Base-by-base conservation (phyloP, 768 basidiomycete genomes). In the Hemileccinum rubropunctum region DNA sequence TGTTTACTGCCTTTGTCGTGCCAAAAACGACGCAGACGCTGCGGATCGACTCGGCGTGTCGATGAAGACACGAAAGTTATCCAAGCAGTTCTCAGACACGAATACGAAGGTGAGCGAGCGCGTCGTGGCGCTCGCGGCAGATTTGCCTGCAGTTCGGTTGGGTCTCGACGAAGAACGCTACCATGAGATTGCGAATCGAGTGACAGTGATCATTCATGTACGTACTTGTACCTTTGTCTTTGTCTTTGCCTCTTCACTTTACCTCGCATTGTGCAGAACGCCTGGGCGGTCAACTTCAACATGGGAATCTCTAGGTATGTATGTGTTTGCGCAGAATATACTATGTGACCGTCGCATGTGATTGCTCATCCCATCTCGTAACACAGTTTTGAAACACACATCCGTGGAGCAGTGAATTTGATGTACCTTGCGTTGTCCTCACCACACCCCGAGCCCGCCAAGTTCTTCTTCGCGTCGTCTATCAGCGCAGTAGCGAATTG, bases 281-380 rank as follows among this genome's bases (percentile, higher is more conserved):
- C 78, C 9, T 81, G 80, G 80, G 73, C 76, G 1, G 80, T 82
- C 48, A 81, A 82, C 60, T 81, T 82, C 53, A 73, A 70, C 44
- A 63, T 80, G 34, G 65, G 64, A 9, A 63, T 65, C 18, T 56
- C 60, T 6, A 65, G 65, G 63, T 51, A 42, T 7, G 52, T 45
- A 38, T 17, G 21, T 27, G 3, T 23, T 23, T 23, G 23, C 23
- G 23, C 23, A 23, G 23, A 23, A n/a, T 6, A 23, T 6, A 6
- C 23, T 6, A 23, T 26, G 34, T n/a, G 11, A 6, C 28, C 3
- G 2, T 30, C 21, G 4, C 18, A 4, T 17, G 38, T 10, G 10
- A 15, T 20, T 17, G 30, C 53, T 57, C 35, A 63, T 30, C 41
- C 17, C 23, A 23, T 23, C 23, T n/a, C 36, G 14, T 17, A 8